phyloP scores from a whole-genome alignment of 176 grass and related monocot genomes.

The Avena eriantha region DNA sequence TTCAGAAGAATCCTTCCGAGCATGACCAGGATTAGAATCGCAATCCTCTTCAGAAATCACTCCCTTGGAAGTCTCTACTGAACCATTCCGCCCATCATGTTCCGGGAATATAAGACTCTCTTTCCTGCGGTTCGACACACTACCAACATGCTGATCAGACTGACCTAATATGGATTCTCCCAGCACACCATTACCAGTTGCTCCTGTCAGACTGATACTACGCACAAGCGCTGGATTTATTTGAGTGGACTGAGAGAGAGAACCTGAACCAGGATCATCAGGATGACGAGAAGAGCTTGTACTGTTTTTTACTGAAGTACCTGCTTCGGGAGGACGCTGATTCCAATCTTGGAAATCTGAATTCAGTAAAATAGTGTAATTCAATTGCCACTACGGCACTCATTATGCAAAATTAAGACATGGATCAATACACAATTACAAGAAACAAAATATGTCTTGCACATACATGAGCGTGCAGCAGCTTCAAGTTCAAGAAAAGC shows the following conservation, averaged over 20 bases:
- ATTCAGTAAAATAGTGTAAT: conserved; percentile 42
- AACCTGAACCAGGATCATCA: conserved; percentile 51
- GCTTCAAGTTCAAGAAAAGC: conserved; percentile 95
- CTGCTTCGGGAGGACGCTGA: conserved; percentile 58
- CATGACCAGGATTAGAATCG: conserved; percentile 62
- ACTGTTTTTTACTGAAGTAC: conserved; percentile 54
- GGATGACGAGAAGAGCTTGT: conserved; percentile 33
- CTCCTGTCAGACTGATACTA: conserved; percentile 46
- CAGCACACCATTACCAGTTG: conserved; percentile 61
- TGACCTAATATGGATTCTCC: conserved; percentile 59
- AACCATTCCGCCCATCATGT: conserved; percentile 53
- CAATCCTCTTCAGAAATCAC: conserved; percentile 55
- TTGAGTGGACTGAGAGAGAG: conserved; percentile 48
- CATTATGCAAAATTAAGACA: conserved; percentile 12
- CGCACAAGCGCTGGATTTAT: conserved; percentile 32
- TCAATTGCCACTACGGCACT: conserved; percentile 24
- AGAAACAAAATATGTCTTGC: not conserved
- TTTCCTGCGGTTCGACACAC: conserved; percentile 51
- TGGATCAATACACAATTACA: conserved; percentile 24
- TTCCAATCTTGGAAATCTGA: conserved; percentile 82
- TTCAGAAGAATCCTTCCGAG: conserved; percentile 85
- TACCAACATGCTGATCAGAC: conserved; percentile 40
- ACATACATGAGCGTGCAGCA: conserved; percentile 88
- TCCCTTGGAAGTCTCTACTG: conserved; percentile 39
- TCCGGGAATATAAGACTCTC: conserved; percentile 46